Conservation (phyloP, 1,284 basidiomycete genomes). For the Cryptococcus floricola region DNA sequence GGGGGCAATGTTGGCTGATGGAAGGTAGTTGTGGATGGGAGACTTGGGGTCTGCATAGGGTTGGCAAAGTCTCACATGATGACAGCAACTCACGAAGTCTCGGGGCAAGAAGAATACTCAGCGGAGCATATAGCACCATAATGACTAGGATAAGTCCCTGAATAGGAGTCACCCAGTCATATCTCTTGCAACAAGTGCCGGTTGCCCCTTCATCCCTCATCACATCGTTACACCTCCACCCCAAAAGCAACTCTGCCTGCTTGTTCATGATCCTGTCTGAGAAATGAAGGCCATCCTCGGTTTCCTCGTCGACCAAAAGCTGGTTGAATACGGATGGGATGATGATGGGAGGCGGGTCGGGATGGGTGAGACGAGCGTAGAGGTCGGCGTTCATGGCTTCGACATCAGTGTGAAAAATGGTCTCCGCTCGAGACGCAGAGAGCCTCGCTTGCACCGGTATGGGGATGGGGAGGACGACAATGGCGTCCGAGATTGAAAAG, state of each 20-base stretch:
- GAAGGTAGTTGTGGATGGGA: slow-evolving; percentile 48
- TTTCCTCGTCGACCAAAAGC: slow-evolving; percentile 67
- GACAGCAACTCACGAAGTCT: slow-evolving; percentile 41
- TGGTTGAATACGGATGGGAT: slow-evolving; percentile 73
- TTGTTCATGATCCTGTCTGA: slow-evolving; percentile 60
- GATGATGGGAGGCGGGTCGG: slow-evolving; percentile 53
- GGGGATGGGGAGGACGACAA: slow-evolving; percentile 71
- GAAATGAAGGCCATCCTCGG: slow-evolving; percentile 79
- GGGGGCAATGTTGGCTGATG: slow-evolving; percentile 42
- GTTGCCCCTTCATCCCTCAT: slow-evolving; percentile 66
- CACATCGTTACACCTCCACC: slow-evolving; percentile 71
- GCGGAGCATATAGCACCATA: slow-evolving; percentile 59
- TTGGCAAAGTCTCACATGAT: background rate
- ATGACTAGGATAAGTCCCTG: slow-evolving; percentile 60
- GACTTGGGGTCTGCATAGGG: slow-evolving; percentile 29
- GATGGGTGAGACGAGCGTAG: slow-evolving; percentile 58
- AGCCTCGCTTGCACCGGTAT: slow-evolving; percentile 72
- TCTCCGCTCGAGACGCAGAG: slow-evolving; percentile 59
- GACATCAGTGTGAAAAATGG: slow-evolving; percentile 69
- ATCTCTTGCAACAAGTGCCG: slow-evolving; percentile 76
- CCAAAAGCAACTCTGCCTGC: slow-evolving; percentile 76
- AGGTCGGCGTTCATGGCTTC: slow-evolving; percentile 85
- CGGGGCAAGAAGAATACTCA: slow-evolving; percentile 50
- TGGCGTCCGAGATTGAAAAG: slow-evolving; percentile 59
- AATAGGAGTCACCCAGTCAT: slow-evolving; percentile 62